These are phyloP conservation scores for Neoboletus brunneissimus DNA, from an alignment of 768 basidiomycete genomes.

Conservation along the genomic window DNA sequence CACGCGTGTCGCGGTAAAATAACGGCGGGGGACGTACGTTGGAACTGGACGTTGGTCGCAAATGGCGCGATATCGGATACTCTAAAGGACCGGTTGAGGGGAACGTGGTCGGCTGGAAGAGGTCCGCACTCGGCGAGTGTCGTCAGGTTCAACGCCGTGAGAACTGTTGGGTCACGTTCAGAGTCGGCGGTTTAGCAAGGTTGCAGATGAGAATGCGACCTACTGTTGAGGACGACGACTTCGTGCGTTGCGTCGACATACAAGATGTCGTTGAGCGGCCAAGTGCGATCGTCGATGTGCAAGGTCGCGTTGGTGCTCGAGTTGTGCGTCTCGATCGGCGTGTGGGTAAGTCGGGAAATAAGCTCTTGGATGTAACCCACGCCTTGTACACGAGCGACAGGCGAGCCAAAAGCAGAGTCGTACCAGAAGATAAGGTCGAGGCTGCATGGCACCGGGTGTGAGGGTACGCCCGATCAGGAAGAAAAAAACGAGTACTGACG, in stretches of 20 bases:
- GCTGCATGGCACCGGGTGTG: slow-evolving; percentile 4
- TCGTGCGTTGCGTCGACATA: slow-evolving; percentile 93
- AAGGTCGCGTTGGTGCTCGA: slow-evolving; percentile 84
- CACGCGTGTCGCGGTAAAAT: not conserved
- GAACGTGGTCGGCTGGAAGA: slow-evolving; percentile 71
- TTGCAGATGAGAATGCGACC: slow-evolving; percentile 15
- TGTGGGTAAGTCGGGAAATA: slow-evolving; percentile 77
- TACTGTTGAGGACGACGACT: slow-evolving; percentile 84
- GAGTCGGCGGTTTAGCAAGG: not conserved
- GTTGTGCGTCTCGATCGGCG: slow-evolving; percentile 65
- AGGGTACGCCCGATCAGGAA: not conserved
- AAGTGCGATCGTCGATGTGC: slow-evolving; percentile 62
- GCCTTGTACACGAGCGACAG: slow-evolving; percentile 72
- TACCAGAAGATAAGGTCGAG: slow-evolving; percentile 41
- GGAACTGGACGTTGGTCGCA: slow-evolving; percentile 86
- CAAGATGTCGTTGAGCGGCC: slow-evolving; percentile 67
- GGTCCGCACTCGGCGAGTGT: slow-evolving; percentile 72
- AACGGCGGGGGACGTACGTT: slow-evolving; percentile 49
- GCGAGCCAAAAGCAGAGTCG: slow-evolving; percentile 76
- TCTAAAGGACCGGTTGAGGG: slow-evolving; percentile 61
- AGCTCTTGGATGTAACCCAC: slow-evolving; percentile 83
- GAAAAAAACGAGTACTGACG: slow-evolving; percentile 42
- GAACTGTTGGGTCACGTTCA: slow-evolving; percentile 41
- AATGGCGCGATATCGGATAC: slow-evolving; percentile 81
- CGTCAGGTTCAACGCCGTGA: slow-evolving; percentile 83